Base-by-base conservation (phyloP, 2,329 filamentous ascomycete genomes). In the Phoma sp. region DNA sequence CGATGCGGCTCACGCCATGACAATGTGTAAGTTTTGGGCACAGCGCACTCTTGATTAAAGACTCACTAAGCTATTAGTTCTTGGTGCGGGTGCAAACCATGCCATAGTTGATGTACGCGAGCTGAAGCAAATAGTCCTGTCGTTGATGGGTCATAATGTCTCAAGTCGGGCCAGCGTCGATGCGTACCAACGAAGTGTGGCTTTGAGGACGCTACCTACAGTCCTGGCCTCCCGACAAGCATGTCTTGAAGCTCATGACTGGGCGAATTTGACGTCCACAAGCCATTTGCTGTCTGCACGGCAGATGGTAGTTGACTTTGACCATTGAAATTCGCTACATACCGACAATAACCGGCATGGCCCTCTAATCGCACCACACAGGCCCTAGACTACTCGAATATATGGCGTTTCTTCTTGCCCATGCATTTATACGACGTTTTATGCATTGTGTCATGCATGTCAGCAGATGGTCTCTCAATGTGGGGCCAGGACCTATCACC, bases 171-270 rank as follows among this genome's bases (percentile, higher is more conserved):
- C 23, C 2, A 10, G 24, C 5, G 2, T 55, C 3, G n/a, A 27
- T 1, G 25, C 38, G 6, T 55, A 55, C 25, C 30, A 55, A 22
- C 36, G 40, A 24, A 43, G 43, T n/a, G 14, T 55, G 30, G 46
- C 37, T 32, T 27, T 9, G 8, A 43, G 52, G 25, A 51, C 52
- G 3, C 24, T 23, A 5, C 46, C 52, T 10, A 38, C 52, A 35
- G 52, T 55, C 11, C 22, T 55, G 32, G 42, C 47, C 6, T 50
- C 46, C 14, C 42, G 52, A 22, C 52, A 51, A 39, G 52, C 52
- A 27, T 55, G 52, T n/a, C 52, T 55, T n/a, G 47, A 55, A 10
- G 52, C 52, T 7, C 52, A 55, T 27, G 42, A 55, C 29, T 55
- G 47, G 52, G 36, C 41, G 14, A 36, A 38, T 27, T 13, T 55